Base-by-base conservation (phyloP, 139 green algal species). In the Micromonas commoda region DNA sequence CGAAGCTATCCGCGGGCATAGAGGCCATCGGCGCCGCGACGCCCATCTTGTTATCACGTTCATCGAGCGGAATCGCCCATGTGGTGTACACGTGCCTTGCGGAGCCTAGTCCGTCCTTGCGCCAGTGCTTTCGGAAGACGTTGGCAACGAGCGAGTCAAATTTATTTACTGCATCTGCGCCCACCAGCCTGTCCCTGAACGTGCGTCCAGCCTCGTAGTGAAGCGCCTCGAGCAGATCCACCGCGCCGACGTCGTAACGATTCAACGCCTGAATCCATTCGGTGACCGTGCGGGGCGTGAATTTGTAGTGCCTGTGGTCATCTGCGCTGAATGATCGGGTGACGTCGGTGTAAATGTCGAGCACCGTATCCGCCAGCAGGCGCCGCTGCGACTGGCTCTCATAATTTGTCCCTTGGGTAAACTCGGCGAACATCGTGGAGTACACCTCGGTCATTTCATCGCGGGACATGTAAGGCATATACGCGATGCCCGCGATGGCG, bases 261-360 rank as follows among this genome's bases (percentile, higher is more conserved):
- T 79, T 75, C 28, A 90, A 77, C 24, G 28, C 65, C 45, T 64
- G 29, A 20, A 89, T 86, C 85, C 85, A 91, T 31, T 80, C 29
- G 13, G 86, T 90, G 31, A 94, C 71, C 72, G 91, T 74, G 9
- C 90, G 81, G 0, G 88, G 87, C 9, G 80, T 92, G 81, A 92
- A 87, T 73, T 83, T 64, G 84, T 91, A 91, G 81, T 92, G 86
- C 16, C 82, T 67, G 52, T 90, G 80, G 32, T 88, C 77, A 37
- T 86, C 80, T 3, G 74, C 34, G 37, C 65, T 81, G 80, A 89
- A 91, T 19, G 60, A 39, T 29, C 86, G 4, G 35, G 68, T 53
- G 16, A 82, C 26, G 1, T 39, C 37, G 9, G 79, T 52, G 79
- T 89, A 93, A 21, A 92, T 52, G 34, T 89, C 85, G 68, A 92